A percentile compares a stretch with the other conserved stretches of the same genome.
Conservation (phyloP, 441 rosid species). For the Theobroma grandiflorum region DNA sequence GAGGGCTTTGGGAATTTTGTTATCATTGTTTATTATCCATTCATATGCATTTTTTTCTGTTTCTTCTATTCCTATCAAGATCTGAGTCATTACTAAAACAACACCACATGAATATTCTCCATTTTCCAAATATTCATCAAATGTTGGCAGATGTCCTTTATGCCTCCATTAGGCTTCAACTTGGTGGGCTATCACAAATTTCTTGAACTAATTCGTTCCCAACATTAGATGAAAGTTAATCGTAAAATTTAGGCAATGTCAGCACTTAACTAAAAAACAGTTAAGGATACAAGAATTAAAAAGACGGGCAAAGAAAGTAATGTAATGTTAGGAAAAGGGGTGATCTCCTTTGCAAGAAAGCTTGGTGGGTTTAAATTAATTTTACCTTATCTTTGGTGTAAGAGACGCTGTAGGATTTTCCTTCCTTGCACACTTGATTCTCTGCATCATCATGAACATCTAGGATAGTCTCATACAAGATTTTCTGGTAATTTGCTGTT, state of each 20-base stretch:
- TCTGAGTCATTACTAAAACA: not conserved
- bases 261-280: no score
- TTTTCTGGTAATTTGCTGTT: not conserved
- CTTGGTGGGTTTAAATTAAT: not conserved
- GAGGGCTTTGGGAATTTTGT: not conserved
- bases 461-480: not conserved
- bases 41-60: not conserved
- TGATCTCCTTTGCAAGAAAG: not conserved
- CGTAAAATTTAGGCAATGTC: no score
- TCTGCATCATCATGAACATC: not conserved
- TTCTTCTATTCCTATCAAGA: not conserved
- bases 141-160: not conserved
- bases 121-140: not conserved
- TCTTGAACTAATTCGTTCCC: not conserved
- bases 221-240: no score
- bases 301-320: no score
- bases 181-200: not conserved
- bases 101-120: not conserved
- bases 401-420: not conserved
- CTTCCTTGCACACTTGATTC: not conserved
- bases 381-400: not conserved
- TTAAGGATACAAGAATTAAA: no score
- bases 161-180: not conserved
- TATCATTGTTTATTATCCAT: not conserved
- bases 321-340: no score